phyloP scores from a whole-genome alignment of 352 stramenopile genomes.

The Bremia lactucae region DNA sequence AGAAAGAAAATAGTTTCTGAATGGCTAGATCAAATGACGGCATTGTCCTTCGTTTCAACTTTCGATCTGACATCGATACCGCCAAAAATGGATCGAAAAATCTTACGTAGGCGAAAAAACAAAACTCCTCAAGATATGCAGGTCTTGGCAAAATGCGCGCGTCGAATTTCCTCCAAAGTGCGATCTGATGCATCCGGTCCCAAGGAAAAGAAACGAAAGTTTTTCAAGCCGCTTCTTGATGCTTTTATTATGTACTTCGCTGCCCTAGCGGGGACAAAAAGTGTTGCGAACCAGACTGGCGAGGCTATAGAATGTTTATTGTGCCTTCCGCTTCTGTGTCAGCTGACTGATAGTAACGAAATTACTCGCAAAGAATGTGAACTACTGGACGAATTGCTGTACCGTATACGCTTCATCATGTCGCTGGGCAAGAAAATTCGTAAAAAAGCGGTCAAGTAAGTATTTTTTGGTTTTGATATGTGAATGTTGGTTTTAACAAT shows the following conservation, averaged over 20 bases:
- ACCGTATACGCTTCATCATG: conserved; percentile 4
- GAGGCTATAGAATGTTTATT: not conserved
- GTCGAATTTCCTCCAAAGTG: not conserved
- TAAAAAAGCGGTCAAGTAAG: conserved; percentile 6
- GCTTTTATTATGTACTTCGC: conserved; percentile 3
- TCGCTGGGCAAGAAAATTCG: not conserved
- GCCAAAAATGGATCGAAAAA: not conserved
- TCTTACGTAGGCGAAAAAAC: not conserved
- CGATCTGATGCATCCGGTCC: not conserved
- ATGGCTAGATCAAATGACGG: conserved; percentile 8
- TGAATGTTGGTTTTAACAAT: not conserved
- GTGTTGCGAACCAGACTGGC: not conserved
- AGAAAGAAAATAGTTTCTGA: not conserved
- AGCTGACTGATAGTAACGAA: not conserved
- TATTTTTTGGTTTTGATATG: not conserved
- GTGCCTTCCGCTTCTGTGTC: not conserved
- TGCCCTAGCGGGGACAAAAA: not conserved
- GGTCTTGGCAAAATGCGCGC: not conserved
- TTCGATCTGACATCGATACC: conserved; percentile 9
- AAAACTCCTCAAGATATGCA: not conserved
- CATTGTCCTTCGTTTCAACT: conserved; percentile 4
- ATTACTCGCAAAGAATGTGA: conserved; percentile 5
- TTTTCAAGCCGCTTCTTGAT: conserved; percentile 9
- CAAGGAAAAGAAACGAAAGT: conserved; percentile 1
- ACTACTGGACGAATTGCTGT: conserved; percentile 8